These are phyloP conservation scores for Prosopis cineraria DNA, from an alignment of 306 rosid species.

Conservation along the genomic window DNA sequence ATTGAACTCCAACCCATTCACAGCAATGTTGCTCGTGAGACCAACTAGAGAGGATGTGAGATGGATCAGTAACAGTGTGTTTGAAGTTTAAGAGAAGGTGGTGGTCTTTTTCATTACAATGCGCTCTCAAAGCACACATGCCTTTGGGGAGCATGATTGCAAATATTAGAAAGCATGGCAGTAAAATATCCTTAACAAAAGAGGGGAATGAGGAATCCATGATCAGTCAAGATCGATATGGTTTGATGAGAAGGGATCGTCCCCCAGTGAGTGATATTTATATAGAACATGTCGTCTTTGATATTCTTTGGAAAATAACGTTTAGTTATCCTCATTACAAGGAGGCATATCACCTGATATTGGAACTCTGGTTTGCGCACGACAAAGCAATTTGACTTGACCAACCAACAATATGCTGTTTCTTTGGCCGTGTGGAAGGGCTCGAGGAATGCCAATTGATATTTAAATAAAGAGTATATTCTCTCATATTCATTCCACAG, in stretches of 20 bases:
- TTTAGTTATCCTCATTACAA: too few species aligned
- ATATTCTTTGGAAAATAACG: too few species aligned
- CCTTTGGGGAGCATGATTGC: background rate
- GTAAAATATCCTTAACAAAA: background rate
- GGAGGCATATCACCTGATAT: too few species aligned
- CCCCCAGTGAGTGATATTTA: too few species aligned
- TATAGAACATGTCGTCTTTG: too few species aligned
- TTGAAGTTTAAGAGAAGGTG: background rate
- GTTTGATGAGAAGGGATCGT: background rate
- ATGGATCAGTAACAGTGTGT: background rate
- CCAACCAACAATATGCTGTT: too few species aligned
- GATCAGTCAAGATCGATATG: background rate
- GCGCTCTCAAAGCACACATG: background rate
- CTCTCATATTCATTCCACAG: too few species aligned
- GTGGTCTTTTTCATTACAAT: background rate
- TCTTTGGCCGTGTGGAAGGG: too few species aligned
- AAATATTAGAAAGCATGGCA: background rate
- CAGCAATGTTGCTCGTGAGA: background rate
- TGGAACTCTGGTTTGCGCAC: too few species aligned
- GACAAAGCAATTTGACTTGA: too few species aligned
- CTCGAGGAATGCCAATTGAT: too few species aligned
- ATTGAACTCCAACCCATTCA: background rate
- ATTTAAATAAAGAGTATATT: too few species aligned
- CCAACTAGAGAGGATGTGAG: background rate
- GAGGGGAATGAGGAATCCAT: background rate